Base-by-base conservation (phyloP, 2,329 filamentous ascomycete genomes). In the Pyrenochaeta sp. region DNA sequence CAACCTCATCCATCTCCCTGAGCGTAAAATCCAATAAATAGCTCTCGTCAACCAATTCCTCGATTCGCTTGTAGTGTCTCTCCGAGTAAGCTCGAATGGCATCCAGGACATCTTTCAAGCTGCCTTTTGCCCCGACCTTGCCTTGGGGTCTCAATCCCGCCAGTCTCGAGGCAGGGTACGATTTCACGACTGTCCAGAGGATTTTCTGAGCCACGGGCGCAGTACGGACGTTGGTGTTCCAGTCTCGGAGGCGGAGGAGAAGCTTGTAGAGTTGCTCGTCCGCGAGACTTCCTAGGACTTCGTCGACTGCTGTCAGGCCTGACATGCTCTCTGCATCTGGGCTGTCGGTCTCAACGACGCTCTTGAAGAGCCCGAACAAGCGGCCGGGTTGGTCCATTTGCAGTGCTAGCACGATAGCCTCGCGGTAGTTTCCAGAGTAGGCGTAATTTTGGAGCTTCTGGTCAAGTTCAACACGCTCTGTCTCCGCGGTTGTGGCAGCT, bases 181-280 rank as follows among this genome's bases (percentile, higher is more conserved):
- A 88, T 54, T 85, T 84, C 37, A 96, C 84, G 6, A 99, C 67
- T 1, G 88, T 84, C 76, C 85, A 88, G 6, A 99, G 75, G 10
- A 99, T 86, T 22, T 87, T 84, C 72, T 99, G 94, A 1, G 94
- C 89, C 1, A 97, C 85, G 4, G 86, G 82, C 1, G 91, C 87
- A 3, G 90, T 96, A 49, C 90, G 82, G 0, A 90, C 91, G 60
- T 97, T 97, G 4, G 94, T 96, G 68, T 99, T 99, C 94, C 94
- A 99, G 73, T 99, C 94, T 31, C 95, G 82, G 30, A 96, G 74
- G 45, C 94, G 81, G 24, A 93, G 77, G 1, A 99, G 81, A 10
- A 99, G 81, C 6, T 84, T 78, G 72, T 90, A 95, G 10, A 99
- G 81, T 68, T 97, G 93, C 58, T 93, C 88, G 58, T 94, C 87